phyloP scores from a whole-genome alignment of 768 basidiomycete genomes.

The Cystobasidium tubakii region DNA sequence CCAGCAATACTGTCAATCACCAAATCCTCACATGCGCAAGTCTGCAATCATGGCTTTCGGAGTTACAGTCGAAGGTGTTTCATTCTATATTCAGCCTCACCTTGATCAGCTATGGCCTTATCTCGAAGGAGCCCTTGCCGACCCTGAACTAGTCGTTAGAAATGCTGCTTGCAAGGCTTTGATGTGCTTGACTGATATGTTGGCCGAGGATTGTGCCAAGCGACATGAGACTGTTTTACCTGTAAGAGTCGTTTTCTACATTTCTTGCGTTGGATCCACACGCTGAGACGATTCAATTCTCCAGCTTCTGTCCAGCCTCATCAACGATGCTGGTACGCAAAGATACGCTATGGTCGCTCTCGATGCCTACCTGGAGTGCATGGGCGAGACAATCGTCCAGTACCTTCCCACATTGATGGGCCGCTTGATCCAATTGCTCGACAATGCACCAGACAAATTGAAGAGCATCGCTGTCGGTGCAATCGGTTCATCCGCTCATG shows the following conservation, averaged over 20 bases:
- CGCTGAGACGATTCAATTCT: background rate
- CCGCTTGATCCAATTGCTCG: slow-evolving; percentile 75
- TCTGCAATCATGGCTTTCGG: slow-evolving; percentile 93
- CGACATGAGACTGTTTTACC: slow-evolving; percentile 78
- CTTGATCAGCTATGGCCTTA: slow-evolving; percentile 90
- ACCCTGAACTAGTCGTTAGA: slow-evolving; percentile 74
- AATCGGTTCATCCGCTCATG: slow-evolving; percentile 95
- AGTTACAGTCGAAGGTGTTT: slow-evolving; percentile 92
- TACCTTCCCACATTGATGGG: slow-evolving; percentile 95
- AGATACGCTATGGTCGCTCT: slow-evolving; percentile 92
- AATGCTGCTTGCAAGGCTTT: slow-evolving; percentile 95
- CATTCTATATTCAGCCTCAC: slow-evolving; percentile 91
- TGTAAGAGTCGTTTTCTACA: slow-evolving; percentile 50
- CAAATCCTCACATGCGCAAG: slow-evolving; percentile 72
- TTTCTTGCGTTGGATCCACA: background rate
- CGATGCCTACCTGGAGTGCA: slow-evolving; percentile 89
- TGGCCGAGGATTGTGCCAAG: slow-evolving; percentile 82
- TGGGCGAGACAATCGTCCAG: slow-evolving; percentile 75
- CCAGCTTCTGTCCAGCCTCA: slow-evolving; percentile 82
- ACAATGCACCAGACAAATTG: slow-evolving; percentile 74
- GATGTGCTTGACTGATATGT: slow-evolving; percentile 93
- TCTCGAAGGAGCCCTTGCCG: slow-evolving; percentile 78
- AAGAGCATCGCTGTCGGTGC: slow-evolving; percentile 95
- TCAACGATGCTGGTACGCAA: slow-evolving; percentile 79
- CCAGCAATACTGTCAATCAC: slow-evolving; percentile 72